phyloP scores from a whole-genome alignment of 1,284 basidiomycete genomes.

The Papiliotrema flavescens region DNA sequence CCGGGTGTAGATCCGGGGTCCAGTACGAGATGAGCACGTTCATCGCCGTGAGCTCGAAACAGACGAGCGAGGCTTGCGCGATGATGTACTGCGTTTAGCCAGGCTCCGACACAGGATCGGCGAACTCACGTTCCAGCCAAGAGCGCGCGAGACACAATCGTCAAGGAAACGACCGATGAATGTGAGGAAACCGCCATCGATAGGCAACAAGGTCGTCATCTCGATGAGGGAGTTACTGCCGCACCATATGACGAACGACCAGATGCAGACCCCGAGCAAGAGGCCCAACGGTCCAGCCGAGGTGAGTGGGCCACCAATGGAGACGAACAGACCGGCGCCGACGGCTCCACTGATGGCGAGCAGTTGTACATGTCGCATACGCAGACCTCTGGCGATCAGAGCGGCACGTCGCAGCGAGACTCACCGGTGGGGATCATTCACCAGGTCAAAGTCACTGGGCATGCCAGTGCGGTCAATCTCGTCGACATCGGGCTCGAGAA shows the following conservation, averaged over 20 bases:
- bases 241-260: slow-evolving; percentile 20
- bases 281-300: slow-evolving; percentile 48
- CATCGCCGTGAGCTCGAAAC: slow-evolving; percentile 28
- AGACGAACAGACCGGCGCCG: slow-evolving; percentile 57
- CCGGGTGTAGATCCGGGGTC: slow-evolving; percentile 21
- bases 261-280: slow-evolving; percentile 17
- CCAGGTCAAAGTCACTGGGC: neutral
- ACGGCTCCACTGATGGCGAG: slow-evolving; percentile 44
- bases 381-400: neutral
- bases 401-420: neutral
- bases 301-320: slow-evolving; percentile 38
- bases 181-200: slow-evolving; percentile 23
- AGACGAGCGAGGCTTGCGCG: slow-evolving; percentile 20
- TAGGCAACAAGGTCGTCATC: slow-evolving; percentile 20
- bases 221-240: slow-evolving; percentile 26
- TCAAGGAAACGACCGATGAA: slow-evolving; percentile 23
- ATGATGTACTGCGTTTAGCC: slow-evolving; percentile 11
- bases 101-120: neutral
- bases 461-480: neutral
- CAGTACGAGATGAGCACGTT: slow-evolving; percentile 34
- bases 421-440: slow-evolving; percentile 1
- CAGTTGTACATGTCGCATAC: neutral
- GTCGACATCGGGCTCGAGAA: neutral
- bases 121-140: slow-evolving; percentile 19
- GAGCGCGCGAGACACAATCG: slow-evolving; percentile 14